Base-by-base conservation (phyloP, 805 yeast genomes). In the Barnettozyma sucrosica region DNA sequence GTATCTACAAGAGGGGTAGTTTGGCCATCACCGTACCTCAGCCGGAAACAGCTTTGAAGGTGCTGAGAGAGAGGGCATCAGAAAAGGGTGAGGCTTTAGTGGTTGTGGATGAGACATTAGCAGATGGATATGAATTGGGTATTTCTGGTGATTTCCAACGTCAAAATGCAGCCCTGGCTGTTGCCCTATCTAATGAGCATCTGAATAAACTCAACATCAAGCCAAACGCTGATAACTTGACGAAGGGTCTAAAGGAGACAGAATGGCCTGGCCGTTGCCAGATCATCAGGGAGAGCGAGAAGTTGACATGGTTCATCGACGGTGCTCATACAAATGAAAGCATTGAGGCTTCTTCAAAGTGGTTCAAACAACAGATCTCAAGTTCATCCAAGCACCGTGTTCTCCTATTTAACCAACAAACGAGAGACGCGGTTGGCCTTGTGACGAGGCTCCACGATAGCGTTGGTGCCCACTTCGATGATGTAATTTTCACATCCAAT, bases 261-360 rank as follows among this genome's bases (percentile, higher is more conserved):
- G 68, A 72, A 40, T 93, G 98, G 97, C 93, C 93, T n/a, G 99
- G 99, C 1, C 74, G 99, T 56, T 92, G 98, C 57, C 97, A 95
- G 67, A 73, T 80, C 2, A 65, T 88, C 26, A 66, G 68, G 14
- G 68, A 70, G 21, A 37, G 26, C 41, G 69, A 63, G 18, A 63
- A 66, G 3, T 66, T 83, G 16, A 77, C 75, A n/a, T 93, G 97
- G 96, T 82, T 68, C 53, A 67, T 92, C 14, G 99, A 93, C 67
- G 99, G 99, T 18, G 98, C 99, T 0, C 99, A 93, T 58, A 93
- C 99, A 0, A 68, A 76, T 41, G 99, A 93, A 59, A 86, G 96
- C 50, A 77, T 95, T 21, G 72, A 72, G 26, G 95, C 82, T n/a
- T 86, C 97, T 0, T 75, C 92, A 0, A 67, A 66, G 9, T 93